Conservation (phyloP, 352 stramenopile species). For the Globisporangium nagaii region DNA sequence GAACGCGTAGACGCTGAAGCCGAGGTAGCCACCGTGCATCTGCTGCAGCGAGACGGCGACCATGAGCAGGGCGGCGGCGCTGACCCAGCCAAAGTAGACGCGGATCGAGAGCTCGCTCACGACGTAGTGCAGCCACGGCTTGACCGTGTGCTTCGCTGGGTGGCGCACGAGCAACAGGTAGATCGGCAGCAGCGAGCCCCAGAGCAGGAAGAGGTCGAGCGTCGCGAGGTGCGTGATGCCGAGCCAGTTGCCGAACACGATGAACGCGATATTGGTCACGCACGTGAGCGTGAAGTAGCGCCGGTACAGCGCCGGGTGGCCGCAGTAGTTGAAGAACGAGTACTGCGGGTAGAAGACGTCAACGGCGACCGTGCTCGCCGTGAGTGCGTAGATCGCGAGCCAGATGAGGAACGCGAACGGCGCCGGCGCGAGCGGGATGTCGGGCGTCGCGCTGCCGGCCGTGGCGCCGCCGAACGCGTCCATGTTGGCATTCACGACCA, state of each 20-base stretch:
- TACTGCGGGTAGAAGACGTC: slow-evolving; percentile 50
- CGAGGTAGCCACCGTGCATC: slow-evolving; percentile 34
- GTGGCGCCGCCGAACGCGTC: slow-evolving; percentile 4
- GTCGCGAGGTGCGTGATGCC: slow-evolving; percentile 15
- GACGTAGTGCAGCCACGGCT: slow-evolving; percentile 50
- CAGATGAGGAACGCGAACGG: slow-evolving; percentile 51
- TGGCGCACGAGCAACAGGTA: slow-evolving; percentile 54
- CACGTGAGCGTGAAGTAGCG: slow-evolving; percentile 53
- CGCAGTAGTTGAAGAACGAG: slow-evolving; percentile 49
- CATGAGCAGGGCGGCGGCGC: slow-evolving; percentile 28
- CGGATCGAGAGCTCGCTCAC: slow-evolving; percentile 50
- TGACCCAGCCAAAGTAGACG: slow-evolving; percentile 61
- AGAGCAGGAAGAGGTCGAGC: slow-evolving; percentile 25
- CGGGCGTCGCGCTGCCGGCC: background rate
- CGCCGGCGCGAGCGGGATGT: slow-evolving; percentile 36
- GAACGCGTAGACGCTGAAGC: slow-evolving; percentile 38
- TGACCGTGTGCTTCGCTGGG: slow-evolving; percentile 29
- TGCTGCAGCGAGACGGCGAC: slow-evolving; percentile 46
- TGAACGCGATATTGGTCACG: slow-evolving; percentile 41
- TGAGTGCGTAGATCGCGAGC: slow-evolving; percentile 47
- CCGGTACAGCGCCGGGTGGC: slow-evolving; percentile 38
- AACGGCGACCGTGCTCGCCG: slow-evolving; percentile 32
- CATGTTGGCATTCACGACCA: slow-evolving; percentile 11
- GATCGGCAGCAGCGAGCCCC: slow-evolving; percentile 43
- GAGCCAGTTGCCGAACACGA: slow-evolving; percentile 28